These are phyloP conservation scores for Agaricus sinodeliciosus DNA, from an alignment of 768 basidiomycete genomes.

Conservation along the genomic window DNA sequence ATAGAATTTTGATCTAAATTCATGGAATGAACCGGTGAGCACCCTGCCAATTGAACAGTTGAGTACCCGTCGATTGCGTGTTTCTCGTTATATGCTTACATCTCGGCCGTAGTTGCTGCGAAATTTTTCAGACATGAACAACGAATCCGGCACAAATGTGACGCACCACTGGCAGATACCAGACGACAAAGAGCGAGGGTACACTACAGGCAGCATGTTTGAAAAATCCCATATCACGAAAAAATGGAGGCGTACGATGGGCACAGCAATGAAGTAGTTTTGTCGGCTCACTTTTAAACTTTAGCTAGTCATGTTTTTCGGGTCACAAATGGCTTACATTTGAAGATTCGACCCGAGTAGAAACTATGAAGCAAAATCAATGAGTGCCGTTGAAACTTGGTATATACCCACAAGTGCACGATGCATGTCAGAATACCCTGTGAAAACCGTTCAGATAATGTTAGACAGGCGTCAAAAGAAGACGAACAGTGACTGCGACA, in stretches of 20 bases:
- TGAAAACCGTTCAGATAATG: neutral
- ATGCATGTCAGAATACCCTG: constrained; percentile 26
- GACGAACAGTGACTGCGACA: constrained; percentile 17
- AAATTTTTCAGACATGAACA: neutral
- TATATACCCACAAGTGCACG: constrained; percentile 20
- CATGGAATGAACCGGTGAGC: neutral
- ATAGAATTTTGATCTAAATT: constrained; percentile 18
- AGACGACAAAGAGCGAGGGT: neutral
- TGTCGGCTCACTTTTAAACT: constrained; percentile 25
- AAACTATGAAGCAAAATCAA: constrained; percentile 17
- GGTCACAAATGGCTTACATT: constrained; percentile 19
- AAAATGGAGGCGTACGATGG: constrained; percentile 21
- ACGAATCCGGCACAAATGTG: neutral
- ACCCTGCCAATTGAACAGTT: neutral
- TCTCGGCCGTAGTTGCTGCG: constrained; percentile 23
- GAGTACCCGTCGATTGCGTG: too few species aligned
- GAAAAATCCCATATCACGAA: neutral
- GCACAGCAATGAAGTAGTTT: constrained; percentile 25
- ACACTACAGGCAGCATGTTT: neutral
- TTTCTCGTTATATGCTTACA: constrained; percentile 13
- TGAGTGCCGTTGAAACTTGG: neutral
- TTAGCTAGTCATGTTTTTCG: neutral
- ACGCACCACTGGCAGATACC: constrained; percentile 25
- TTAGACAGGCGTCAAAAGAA: neutral
- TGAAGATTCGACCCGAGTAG: constrained; percentile 32